A percentile compares a stretch with the other conserved stretches of the same genome.
These are phyloP conservation scores for Ricinus communis DNA, from an alignment of 345 rosid species.

Conservation along the genomic window DNA sequence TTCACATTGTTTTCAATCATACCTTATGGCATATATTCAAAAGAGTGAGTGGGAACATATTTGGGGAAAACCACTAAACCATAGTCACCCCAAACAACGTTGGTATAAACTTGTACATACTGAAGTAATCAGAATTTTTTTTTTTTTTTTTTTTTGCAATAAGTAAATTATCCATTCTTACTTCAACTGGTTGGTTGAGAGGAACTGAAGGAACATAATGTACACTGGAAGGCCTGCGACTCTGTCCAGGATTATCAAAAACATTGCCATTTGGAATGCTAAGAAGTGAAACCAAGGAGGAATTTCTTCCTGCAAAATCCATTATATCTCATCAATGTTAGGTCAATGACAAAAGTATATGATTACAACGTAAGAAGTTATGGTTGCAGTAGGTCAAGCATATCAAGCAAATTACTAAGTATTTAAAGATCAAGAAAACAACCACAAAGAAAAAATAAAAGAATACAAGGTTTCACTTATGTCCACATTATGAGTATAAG, in stretches of 20 bases:
- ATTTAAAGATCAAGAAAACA: background rate
- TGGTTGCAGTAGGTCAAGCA: background rate
- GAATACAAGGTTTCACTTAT: background rate
- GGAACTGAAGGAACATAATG: constrained; percentile 1
- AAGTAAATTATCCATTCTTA: background rate
- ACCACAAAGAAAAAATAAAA: background rate
- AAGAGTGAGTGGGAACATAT: background rate
- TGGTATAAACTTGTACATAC: background rate
- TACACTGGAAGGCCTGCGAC: no score
- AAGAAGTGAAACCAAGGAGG: constrained; percentile 5
- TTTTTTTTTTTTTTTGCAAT: no score
- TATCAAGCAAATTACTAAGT: background rate
- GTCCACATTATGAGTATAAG: background rate
- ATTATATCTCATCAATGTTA: background rate
- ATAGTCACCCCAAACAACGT: background rate
- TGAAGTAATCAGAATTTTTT: background rate
- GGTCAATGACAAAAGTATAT: background rate
- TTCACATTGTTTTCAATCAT: background rate
- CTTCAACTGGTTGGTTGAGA: constrained; percentile 15
- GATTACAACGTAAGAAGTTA: background rate
- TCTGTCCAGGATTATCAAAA: constrained; percentile 3
- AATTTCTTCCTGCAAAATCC: constrained; percentile 17
- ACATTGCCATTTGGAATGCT: constrained; percentile 10
- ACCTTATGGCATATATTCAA: background rate
- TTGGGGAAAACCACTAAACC: background rate